Evolutionary conservation across 768 basidiomycete genomes (phyloP).

Genomic region (Termitomyces sp.): DNA sequence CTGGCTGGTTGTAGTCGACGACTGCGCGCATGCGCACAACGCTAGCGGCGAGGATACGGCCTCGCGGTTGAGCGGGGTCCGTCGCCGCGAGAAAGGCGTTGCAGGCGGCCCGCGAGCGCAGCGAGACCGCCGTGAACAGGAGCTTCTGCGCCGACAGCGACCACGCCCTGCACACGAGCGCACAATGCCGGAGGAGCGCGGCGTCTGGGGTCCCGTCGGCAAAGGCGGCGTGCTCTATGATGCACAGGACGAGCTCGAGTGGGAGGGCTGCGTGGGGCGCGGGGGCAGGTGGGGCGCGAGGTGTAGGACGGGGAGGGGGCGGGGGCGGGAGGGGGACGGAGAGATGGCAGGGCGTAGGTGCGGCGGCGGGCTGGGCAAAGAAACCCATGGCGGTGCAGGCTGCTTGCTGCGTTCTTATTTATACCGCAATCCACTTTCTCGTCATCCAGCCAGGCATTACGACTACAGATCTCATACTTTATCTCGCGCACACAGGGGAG

Average conservation of each 20-base stretch:
- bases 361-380: background rate
- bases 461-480: too few relatives aligned
- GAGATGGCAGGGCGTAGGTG: slow-evolving; percentile 27
- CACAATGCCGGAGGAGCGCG: slow-evolving; percentile 42
- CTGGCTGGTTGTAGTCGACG: slow-evolving; percentile 64
- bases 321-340: slow-evolving; percentile 32
- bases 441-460: too few relatives aligned
- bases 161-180: slow-evolving; percentile 67
- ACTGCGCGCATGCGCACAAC: slow-evolving; percentile 50
- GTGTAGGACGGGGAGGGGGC: slow-evolving; percentile 13
- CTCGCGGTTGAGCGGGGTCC: slow-evolving; percentile 38
- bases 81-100: slow-evolving; percentile 49
- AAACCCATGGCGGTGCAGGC: background rate
- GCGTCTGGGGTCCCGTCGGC: slow-evolving; percentile 28
- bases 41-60: slow-evolving; percentile 44
- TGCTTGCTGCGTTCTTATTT: background rate
- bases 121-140: slow-evolving; percentile 51
- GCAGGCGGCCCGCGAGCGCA: slow-evolving; percentile 49
- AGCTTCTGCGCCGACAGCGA: slow-evolving; percentile 57
- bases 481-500: too few relatives aligned
- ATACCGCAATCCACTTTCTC: background rate
- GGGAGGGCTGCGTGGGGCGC: slow-evolving; percentile 33
- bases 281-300: slow-evolving; percentile 12
- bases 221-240: slow-evolving; percentile 53
- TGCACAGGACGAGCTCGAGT: slow-evolving; percentile 55